Evolutionary conservation across 2,329 filamentous ascomycete genomes (phyloP), one percentile per base, ranked within the genome.

Genomic region (Arthrobotrys conoides): DNA sequence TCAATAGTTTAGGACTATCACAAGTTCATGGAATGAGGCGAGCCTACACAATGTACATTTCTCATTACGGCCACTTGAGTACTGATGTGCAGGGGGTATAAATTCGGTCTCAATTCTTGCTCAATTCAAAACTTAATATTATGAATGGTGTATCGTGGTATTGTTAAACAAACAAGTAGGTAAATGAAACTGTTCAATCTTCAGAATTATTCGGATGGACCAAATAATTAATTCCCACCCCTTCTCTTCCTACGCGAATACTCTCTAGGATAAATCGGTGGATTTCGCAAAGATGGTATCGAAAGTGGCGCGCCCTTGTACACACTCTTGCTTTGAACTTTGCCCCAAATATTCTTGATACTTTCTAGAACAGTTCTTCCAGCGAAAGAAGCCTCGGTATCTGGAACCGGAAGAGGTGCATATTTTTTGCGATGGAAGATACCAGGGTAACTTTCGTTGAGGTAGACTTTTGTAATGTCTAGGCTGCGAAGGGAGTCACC

Each of bases 361-460:
- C 65, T 66, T 5, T 82, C 82, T 8, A 84, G 67, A 8, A 83
- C 83, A 2, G 81, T 82, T 3, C 84, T 80, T 8, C 82, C 82
- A 24, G 82, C 83, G 5, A 76, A 38, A 3, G 75, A 68, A 9
- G 83, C 81, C 16, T 80, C 51, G 4, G 75, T 81, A 59, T 85
- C 83, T 0, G 85, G 84, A 2, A 83, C 83, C 3, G 84, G 84
- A 33, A 83, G 81, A 1, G 84, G 83, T 3, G 83, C 83, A 76
- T 80, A 84, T 1, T 83, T 82, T 6, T 80, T 69, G 0, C 83
- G 81, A 82, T 87, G 87, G 80, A 87, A 86, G 36, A 83, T 72
- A 0, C 89, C 89, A 1, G 87, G 87, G 72, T 89, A 89, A 6
- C 88, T 89, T 63, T 82, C 82, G 83, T 90, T 90, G 80, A 87